Conservation (phyloP, 2,329 filamentous ascomycete genomes). For the Chrysosporium keratinophilum region DNA sequence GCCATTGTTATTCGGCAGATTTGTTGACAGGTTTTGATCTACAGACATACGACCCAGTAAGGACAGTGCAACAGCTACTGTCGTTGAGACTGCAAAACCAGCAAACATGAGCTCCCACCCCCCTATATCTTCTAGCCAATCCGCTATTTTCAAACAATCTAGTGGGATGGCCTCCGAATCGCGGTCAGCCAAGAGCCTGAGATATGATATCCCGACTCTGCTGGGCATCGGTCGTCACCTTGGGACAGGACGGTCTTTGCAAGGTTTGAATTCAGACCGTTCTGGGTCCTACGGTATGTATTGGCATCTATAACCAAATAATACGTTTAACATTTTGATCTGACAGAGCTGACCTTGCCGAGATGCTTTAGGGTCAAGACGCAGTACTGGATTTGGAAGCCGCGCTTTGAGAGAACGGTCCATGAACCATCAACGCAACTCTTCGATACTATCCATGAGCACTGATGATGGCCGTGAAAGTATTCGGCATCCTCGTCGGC, state of each 20-base stretch:
- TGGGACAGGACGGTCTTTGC: not conserved
- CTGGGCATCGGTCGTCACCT: conserved; percentile 25
- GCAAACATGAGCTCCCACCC: not conserved
- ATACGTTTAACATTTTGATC: not conserved
- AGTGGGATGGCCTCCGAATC: not conserved
- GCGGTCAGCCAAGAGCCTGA: conserved; percentile 14
- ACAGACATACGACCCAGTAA: not conserved
- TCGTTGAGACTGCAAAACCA: not conserved
- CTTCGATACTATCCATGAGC: conserved; percentile 19
- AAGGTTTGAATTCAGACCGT: not conserved
- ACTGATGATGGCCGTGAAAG: conserved; percentile 17
- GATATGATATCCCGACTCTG: conserved; percentile 32
- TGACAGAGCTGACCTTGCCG: not conserved
- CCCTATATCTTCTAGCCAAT: not conserved
- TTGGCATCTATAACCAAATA: not conserved
- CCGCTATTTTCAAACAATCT: not conserved
- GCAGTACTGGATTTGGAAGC: conserved; percentile 10
- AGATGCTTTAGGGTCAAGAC: not conserved
- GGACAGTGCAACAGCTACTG: not conserved
- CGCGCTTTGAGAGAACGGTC: conserved; percentile 22
- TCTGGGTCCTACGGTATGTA: not conserved
- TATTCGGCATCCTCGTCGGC: conserved; percentile 22
- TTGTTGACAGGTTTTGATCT: not conserved
- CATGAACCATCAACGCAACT: conserved; percentile 20
- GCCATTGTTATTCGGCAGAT: not conserved